A percentile compares a stretch with the other conserved stretches of the same genome.
Evolutionary conservation across 2,329 filamentous ascomycete genomes (phyloP).

Genomic region (Fusarium sp.): DNA sequence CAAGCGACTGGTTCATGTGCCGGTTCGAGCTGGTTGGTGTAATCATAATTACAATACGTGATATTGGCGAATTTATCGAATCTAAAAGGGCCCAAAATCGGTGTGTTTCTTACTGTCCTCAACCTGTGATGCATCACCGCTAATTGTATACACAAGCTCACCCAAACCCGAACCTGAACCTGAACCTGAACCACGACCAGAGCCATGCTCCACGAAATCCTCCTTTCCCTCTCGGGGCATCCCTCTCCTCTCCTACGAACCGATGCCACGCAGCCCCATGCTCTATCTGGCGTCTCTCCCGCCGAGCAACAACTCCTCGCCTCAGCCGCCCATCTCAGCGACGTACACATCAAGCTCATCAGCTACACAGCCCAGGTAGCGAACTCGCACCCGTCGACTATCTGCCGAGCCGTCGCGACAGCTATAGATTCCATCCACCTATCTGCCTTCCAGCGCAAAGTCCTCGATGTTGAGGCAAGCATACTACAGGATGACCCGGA

Average conservation of each 20-base stretch:
- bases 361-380: constrained; percentile 75
- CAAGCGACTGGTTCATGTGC: constrained; percentile 58
- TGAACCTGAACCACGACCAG: constrained; percentile 15
- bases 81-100: constrained; percentile 50
- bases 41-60: constrained; percentile 62
- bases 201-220: constrained; percentile 95
- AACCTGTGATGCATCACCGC: constrained; percentile 12
- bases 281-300: constrained; percentile 71
- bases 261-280: constrained; percentile 60
- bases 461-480: constrained; percentile 84
- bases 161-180: constrained; percentile 14
- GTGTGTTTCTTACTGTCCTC: constrained; percentile 25
- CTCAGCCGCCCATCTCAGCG: constrained; percentile 81
- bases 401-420: constrained; percentile 88
- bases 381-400: constrained; percentile 78
- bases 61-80: constrained; percentile 57
- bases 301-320: constrained; percentile 86
- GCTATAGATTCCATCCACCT: constrained; percentile 82
- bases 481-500: constrained; percentile 82
- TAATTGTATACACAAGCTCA: constrained; percentile 31
- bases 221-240: constrained; percentile 95
- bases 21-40: constrained; percentile 66
- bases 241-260: constrained; percentile 85
- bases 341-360: constrained; percentile 80
- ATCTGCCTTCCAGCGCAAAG: constrained; percentile 82